A percentile compares a stretch with the other conserved stretches of the same genome.
These are phyloP conservation scores for Hydrangea macrophylla DNA, from an alignment of 148 eudicot species.

Conservation along the genomic window DNA sequence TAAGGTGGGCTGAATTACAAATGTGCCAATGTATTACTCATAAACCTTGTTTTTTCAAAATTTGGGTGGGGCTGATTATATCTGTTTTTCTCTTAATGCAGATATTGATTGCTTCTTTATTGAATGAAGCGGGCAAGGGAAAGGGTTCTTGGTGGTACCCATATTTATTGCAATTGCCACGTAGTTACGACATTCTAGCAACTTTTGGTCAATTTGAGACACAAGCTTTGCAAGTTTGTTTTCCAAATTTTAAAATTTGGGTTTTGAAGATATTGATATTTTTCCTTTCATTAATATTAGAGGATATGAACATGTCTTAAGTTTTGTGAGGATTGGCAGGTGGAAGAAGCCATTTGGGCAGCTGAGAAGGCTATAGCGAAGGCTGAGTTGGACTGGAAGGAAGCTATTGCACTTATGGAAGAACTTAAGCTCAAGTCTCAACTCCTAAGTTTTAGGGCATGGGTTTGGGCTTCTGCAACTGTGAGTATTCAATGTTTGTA, in stretches of 20 bases:
- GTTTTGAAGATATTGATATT: background rate
- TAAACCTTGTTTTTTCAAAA: background rate
- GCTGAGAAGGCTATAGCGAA: slow-evolving; percentile 60
- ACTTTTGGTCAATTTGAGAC: slow-evolving; percentile 72
- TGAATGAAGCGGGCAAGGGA: slow-evolving; percentile 76
- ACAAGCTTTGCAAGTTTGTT: slow-evolving; percentile 72
- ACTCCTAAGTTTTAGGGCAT: slow-evolving; percentile 60
- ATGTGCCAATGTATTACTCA: slow-evolving; percentile 4
- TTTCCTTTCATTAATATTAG: background rate
- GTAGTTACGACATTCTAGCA: slow-evolving; percentile 60
- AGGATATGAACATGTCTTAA: background rate
- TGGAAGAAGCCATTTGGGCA: slow-evolving; percentile 85
- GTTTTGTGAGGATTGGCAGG: slow-evolving; percentile 37
- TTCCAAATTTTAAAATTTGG: background rate
- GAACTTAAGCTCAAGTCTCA: slow-evolving; percentile 57
- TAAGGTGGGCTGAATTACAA: no score
- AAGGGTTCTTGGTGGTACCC: slow-evolving; percentile 78
- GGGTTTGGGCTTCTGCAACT: slow-evolving; percentile 95
- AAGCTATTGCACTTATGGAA: slow-evolving; percentile 49
- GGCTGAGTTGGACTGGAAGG: slow-evolving; percentile 63
- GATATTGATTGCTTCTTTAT: slow-evolving; percentile 67
- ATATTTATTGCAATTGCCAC: slow-evolving; percentile 76
- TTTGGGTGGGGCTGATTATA: background rate
- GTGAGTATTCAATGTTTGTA: slow-evolving; percentile 40
- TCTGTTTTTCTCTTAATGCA: slow-evolving; percentile 24